These are phyloP conservation scores for Vaccinium corymbosum DNA, from an alignment of 148 eudicot species.

Conservation along the genomic window DNA sequence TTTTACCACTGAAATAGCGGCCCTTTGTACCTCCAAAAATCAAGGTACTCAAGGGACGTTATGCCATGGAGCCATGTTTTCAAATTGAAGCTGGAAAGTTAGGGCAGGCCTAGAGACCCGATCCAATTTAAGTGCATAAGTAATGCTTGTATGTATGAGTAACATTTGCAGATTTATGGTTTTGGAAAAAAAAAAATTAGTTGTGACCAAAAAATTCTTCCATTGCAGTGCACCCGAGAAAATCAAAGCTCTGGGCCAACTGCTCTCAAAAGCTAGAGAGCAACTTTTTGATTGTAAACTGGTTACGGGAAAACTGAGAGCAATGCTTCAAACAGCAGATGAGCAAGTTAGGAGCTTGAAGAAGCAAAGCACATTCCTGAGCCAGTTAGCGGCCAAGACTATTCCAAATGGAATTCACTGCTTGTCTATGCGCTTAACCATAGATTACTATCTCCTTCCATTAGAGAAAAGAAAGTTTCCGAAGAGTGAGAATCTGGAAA, in stretches of 20 bases:
- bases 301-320: conserved; percentile 74
- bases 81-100: neutral
- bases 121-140: neutral
- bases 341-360: conserved; percentile 79
- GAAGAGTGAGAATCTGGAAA: conserved; percentile 63
- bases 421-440: conserved; percentile 76
- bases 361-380: conserved; percentile 82
- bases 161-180: neutral
- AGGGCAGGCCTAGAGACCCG: neutral
- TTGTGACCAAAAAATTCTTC: neutral
- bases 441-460: conserved; percentile 72
- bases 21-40: neutral
- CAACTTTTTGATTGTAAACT: conserved; percentile 67
- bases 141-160: neutral
- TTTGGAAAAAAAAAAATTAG: neutral
- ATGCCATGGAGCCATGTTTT: neutral
- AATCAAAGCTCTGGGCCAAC: conserved; percentile 71
- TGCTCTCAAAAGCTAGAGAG: conserved; percentile 68
- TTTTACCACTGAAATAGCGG: neutral
- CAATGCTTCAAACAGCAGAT: conserved; percentile 89
- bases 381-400: conserved; percentile 86
- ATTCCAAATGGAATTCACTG: conserved; percentile 83
- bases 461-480: conserved; percentile 64
- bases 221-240: conserved; percentile 64
- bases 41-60: neutral